Base-by-base conservation (phyloP, 768 basidiomycete genomes). In the Lactifluus subvellereus region DNA sequence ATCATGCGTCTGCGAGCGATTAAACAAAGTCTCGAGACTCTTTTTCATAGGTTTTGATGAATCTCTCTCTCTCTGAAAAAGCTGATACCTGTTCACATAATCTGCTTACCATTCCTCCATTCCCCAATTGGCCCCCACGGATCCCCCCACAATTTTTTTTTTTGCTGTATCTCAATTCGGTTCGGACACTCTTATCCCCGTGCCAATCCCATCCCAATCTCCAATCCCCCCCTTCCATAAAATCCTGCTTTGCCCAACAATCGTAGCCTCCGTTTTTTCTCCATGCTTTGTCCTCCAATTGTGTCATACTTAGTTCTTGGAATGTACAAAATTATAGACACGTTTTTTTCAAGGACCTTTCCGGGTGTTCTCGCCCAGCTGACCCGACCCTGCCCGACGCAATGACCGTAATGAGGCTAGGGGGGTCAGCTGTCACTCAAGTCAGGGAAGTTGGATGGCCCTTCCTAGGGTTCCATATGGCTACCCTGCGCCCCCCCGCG, bases 141-240 rank as follows among this genome's bases (percentile, higher is more conserved):
- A 64, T 59, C 52, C 33, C 57, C 62, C 20, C 58, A 60, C 57
- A 50, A 54, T 54, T 60, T 57, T 50, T 64, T n/a, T n/a, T 64
- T 56, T 64, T 64, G 58, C 58, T 64, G 62, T 60, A 64, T 64
- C 60, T 64, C 58, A 62, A 40, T 57, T 62, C 8, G 22, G 32
- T 43, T 51, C 40, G 47, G 61, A 55, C 54, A 33, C 18, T 33
- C 47, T 56, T 35, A 48, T 30, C 20, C 50, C 51, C 30, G 16
- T 43, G 11, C 37, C 58, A 51, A 51, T 59, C 43, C 53, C 53
- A 48, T 50, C 37, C 32, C 14, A n/a, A 38, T 49, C 38, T 32
- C 32, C 4, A 61, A 50, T 37, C n/a, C 20, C 60, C 20, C 48
- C 51, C n/a, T 32, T n/a, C 43, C n/a, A 45, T 35, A 16, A 43